A percentile compares a stretch with the other conserved stretches of the same genome.
phyloP scores from a whole-genome alignment of 805 yeast genomes.

The Hanseniaspora taiwanica region DNA sequence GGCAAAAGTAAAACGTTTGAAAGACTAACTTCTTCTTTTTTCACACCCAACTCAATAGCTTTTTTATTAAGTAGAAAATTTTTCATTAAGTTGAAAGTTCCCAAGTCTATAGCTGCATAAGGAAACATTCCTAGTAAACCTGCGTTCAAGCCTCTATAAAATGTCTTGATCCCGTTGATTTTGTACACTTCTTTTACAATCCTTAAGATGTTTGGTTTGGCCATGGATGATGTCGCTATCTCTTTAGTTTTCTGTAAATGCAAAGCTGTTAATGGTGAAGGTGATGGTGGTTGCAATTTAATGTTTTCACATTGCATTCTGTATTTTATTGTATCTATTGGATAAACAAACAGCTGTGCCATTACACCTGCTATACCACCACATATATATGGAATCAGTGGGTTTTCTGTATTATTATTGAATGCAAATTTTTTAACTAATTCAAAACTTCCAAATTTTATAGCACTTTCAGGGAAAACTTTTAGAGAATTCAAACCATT shows the following conservation, averaged over 20 bases:
- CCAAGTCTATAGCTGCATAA: conserved; percentile 90
- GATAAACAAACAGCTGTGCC: conserved; percentile 87
- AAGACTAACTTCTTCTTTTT: conserved; percentile 54
- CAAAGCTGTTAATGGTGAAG: too few species aligned
- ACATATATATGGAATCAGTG: conserved; percentile 60
- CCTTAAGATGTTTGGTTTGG: not conserved
- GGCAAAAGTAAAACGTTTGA: conserved; percentile 65
- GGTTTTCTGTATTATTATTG: conserved; percentile 52
- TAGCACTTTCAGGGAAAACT: conserved; percentile 94
- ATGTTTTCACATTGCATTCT: conserved; percentile 73
- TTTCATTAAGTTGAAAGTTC: conserved; percentile 81
- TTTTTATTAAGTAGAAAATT: conserved; percentile 55
- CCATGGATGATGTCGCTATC: too few species aligned
- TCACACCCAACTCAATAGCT: conserved; percentile 38
- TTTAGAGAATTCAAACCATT: conserved; percentile 88
- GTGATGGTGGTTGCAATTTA: not conserved
- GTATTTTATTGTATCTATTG: conserved; percentile 88
- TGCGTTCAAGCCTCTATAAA: conserved; percentile 77
- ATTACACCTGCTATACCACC: conserved; percentile 96
- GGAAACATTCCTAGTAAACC: conserved; percentile 97
- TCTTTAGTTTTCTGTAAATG: not conserved
- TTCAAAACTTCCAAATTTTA: conserved; percentile 93
- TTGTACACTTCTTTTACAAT: conserved; percentile 56
- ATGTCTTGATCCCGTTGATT: conserved; percentile 44
- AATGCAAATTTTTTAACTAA: conserved; percentile 77